phyloP scores from a whole-genome alignment of 2,329 filamentous ascomycete genomes.

The Aspergillus hiratsukae region DNA sequence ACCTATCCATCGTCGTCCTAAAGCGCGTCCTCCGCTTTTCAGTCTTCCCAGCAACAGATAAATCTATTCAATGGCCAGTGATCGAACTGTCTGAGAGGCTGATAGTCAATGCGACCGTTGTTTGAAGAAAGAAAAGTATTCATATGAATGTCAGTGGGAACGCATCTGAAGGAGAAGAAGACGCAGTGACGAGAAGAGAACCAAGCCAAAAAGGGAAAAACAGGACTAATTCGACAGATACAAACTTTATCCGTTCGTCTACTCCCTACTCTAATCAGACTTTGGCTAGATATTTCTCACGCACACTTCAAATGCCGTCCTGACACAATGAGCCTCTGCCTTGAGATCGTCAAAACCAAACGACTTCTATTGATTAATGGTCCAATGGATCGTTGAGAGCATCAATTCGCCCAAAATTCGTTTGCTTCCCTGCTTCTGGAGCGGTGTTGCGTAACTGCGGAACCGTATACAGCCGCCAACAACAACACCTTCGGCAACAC shows the following conservation, averaged over 20 bases:
- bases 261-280: neutral
- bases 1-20: neutral
- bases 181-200: neutral
- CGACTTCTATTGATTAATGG: neutral
- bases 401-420: neutral
- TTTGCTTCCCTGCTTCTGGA: neutral
- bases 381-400: neutral
- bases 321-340: too few relatives aligned
- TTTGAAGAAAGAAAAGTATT: neutral
- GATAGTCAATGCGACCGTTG: neutral
- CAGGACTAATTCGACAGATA: neutral
- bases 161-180: neutral
- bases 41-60: neutral
- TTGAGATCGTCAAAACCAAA: neutral
- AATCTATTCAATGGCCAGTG: neutral
- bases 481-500: neutral
- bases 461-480: neutral
- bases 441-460: neutral
- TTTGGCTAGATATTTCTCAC: too few relatives aligned
- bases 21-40: neutral
- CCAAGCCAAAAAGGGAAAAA: neutral
- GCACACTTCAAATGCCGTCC: neutral
- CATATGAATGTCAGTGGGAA: neutral
- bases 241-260: neutral
- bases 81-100: neutral